phyloP scores from a whole-genome alignment of 352 stramenopile species.

The Phytophthora sp. region DNA sequence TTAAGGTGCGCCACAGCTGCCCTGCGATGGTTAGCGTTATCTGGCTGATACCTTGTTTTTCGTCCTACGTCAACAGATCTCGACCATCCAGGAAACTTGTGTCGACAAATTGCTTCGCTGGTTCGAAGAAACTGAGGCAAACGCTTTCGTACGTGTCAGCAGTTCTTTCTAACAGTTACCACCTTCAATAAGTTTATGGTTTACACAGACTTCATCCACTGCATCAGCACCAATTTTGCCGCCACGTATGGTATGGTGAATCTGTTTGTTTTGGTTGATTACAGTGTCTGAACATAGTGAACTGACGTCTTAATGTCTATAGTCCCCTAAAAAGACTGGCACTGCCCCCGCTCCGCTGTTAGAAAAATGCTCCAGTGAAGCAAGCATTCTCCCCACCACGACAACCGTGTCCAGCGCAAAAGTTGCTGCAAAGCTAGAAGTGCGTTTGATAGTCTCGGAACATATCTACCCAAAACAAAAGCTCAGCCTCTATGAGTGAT shows the following conservation, averaged over 20 bases:
- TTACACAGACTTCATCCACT: constrained; percentile 20
- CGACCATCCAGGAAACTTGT: constrained; percentile 50
- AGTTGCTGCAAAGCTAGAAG: constrained; percentile 37
- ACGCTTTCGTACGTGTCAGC: constrained; percentile 23
- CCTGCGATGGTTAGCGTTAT: neutral
- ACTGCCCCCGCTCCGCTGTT: constrained; percentile 1
- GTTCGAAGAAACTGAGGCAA: constrained; percentile 53
- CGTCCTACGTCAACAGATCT: constrained; percentile 39
- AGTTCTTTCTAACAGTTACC: neutral
- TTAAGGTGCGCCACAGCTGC: constrained; percentile 41
- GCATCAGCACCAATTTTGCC: constrained; percentile 53
- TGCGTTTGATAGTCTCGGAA: neutral
- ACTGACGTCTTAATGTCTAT: neutral
- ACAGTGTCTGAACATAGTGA: too few relatives aligned
- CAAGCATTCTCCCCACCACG: constrained; percentile 5
- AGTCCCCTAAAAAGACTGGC: constrained; percentile 57
- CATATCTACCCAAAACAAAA: too few relatives aligned
- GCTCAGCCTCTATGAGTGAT: too few relatives aligned
- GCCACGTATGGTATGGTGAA: constrained; percentile 56
- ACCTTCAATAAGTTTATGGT: too few relatives aligned
- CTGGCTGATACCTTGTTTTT: neutral
- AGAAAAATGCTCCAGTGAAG: constrained; percentile 32
- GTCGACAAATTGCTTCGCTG: constrained; percentile 57
- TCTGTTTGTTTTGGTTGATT: neutral
- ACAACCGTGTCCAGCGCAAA: constrained; percentile 1